Evolutionary conservation across 306 rosid genomes (phyloP), one percentile per base, ranked within the genome.

Genomic region (Albizia julibrissin): DNA sequence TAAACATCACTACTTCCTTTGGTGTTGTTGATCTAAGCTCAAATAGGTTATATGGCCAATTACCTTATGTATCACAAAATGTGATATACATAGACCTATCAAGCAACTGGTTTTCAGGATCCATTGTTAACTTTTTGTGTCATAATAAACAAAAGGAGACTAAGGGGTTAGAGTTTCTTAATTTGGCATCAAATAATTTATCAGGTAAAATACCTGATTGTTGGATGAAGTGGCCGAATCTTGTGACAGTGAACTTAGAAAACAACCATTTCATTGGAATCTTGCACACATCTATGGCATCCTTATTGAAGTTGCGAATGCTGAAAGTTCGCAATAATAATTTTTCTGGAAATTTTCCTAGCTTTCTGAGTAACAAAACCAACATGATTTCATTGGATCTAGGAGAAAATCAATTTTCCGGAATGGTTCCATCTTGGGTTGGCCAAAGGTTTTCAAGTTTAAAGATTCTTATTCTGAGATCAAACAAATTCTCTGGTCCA

Each of bases 81-180:
- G 8, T 77, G 34, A 0, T 0, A 0, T 0, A 12, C 42, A 1
- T 82, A 70, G 85, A 77, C 43, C 83, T 81, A 26, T 72, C 83
- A 0, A 31, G 33, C 8, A 80, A 71, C 40, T 14, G 0, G 0
- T 71, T 76, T 5, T 71, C 56, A 6, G 72, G 79, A 39, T 49
- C 80, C 6, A 43, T 78, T 2, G 22, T 34, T 56, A n/a, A 33
- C 11, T 79, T 76, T 37, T 12, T 85, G 19, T 85, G 88, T 34
- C 24, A 43, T 15, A 12, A 43, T 15, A 12, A 29, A 14, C 4
- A 16, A 3, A 34, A 66, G 0, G 37, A 2, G 3, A 29, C 27
- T 16, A 77, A 49, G 13, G 0, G 0, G 0, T 27, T 81, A 16
- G 3, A 0, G 21, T 3, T 6, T 56, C 71, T 78, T 1, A 65